Conservation (phyloP, 768 basidiomycete genomes). For the Russula lepida region DNA sequence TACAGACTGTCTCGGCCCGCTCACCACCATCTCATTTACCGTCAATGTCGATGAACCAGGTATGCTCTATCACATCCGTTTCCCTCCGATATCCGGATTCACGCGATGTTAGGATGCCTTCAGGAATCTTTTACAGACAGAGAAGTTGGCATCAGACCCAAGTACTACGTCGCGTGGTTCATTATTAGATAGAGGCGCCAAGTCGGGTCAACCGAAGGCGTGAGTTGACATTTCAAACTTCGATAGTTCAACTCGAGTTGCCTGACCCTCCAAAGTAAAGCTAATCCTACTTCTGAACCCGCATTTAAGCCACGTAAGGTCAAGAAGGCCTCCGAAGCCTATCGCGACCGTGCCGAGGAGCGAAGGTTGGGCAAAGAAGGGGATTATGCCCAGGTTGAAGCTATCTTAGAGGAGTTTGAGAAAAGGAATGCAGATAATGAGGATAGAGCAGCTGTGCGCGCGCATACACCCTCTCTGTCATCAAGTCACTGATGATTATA, state of each 20-base stretch:
- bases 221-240: not conserved
- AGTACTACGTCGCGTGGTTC: constrained; percentile 28
- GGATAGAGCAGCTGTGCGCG: constrained; percentile 51
- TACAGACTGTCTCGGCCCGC: not conserved
- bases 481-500: not conserved
- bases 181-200: constrained; percentile 24
- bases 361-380: constrained; percentile 55
- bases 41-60: constrained; percentile 17
- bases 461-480: not conserved
- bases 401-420: constrained; percentile 77
- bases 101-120: constrained; percentile 47
- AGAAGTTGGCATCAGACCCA: constrained; percentile 25
- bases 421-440: constrained; percentile 46
- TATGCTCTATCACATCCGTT: not conserved
- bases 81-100: not conserved
- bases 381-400: constrained; percentile 75
- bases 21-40: not conserved
- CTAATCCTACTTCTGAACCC: constrained; percentile 44
- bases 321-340: constrained; percentile 43
- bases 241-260: not conserved
- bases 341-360: constrained; percentile 72
- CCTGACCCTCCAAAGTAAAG: constrained; percentile 32
- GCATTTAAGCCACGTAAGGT: constrained; percentile 79
- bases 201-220: constrained; percentile 16
- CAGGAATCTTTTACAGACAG: constrained; percentile 39